Percentiles rank a stretch among this genome's conserved stretches.
Evolutionary conservation across 495 filamentous ascomycete genomes (phyloP).

Genomic region (Evansstolkia leycettana): DNA sequence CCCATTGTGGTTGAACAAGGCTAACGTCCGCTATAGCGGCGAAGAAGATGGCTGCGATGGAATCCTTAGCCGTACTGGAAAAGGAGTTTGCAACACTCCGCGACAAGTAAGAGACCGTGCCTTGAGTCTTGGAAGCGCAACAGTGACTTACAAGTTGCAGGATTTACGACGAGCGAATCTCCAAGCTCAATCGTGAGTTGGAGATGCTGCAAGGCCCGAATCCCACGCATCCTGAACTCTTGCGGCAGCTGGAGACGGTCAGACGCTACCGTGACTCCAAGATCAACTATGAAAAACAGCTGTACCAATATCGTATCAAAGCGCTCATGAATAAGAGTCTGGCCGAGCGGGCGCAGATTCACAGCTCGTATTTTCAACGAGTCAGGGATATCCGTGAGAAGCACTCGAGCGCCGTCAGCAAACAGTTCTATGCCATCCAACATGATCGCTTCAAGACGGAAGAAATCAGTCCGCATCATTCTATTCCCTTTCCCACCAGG

Average conservation of each 20-base stretch:
- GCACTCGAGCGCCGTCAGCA: slow-evolving; percentile 65
- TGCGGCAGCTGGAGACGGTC: slow-evolving; percentile 74
- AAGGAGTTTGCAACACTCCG: slow-evolving; percentile 72
- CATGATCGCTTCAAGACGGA: slow-evolving; percentile 77
- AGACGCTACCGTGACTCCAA: slow-evolving; percentile 70
- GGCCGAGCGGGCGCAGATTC: slow-evolving; percentile 68
- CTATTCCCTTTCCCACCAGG: slow-evolving; percentile 57
- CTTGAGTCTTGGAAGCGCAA: neutral
- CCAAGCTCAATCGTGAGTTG: slow-evolving; percentile 70
- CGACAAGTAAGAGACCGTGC: slow-evolving; percentile 53
- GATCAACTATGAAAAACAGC: slow-evolving; percentile 56
- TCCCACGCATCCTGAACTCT: slow-evolving; percentile 76
- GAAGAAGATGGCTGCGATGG: slow-evolving; percentile 70
- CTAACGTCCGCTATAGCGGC: slow-evolving; percentile 48
- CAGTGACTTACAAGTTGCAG: slow-evolving; percentile 30
- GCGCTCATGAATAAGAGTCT: slow-evolving; percentile 59
- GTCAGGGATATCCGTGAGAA: slow-evolving; percentile 70
- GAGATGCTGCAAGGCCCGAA: slow-evolving; percentile 63
- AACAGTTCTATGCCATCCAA: slow-evolving; percentile 83
- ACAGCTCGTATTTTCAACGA: slow-evolving; percentile 76
- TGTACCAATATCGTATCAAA: slow-evolving; percentile 59
- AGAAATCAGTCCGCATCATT: slow-evolving; percentile 68
- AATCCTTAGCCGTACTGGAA: slow-evolving; percentile 66
- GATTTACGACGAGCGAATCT: slow-evolving; percentile 76
- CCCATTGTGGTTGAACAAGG: slow-evolving; percentile 3